phyloP scores from a whole-genome alignment of 1,284 basidiomycete species.

The Ceratorhiza oryzae-sativae region DNA sequence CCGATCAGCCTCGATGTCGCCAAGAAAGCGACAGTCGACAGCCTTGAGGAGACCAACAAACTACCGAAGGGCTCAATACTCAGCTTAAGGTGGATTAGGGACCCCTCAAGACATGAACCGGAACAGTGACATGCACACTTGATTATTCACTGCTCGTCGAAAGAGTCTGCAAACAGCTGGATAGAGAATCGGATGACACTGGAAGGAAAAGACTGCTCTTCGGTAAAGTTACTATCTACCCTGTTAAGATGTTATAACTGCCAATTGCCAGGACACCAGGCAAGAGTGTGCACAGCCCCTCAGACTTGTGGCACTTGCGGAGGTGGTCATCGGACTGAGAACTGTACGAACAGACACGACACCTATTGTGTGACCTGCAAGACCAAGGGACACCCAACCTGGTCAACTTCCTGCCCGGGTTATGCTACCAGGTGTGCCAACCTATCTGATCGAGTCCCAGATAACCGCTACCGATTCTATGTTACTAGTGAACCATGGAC shows the following conservation, averaged over 20 bases:
- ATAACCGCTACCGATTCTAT: slow-evolving; percentile 9
- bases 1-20: background rate
- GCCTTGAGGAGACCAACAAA: background rate
- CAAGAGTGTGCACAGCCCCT: background rate
- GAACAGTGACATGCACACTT: slow-evolving; percentile 7
- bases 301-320: slow-evolving; percentile 13
- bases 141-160: background rate
- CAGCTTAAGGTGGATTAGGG: background rate
- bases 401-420: background rate
- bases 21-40: background rate
- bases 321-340: background rate
- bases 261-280: slow-evolving; percentile 3
- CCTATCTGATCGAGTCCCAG: background rate
- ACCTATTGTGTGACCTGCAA: slow-evolving; percentile 11
- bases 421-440: background rate
- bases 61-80: background rate
- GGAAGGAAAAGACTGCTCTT: background rate
- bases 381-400: background rate
- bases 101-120: background rate
- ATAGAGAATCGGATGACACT: background rate
- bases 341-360: background rate
- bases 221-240: background rate
- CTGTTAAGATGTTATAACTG: slow-evolving; percentile 14
- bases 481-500: slow-evolving; percentile 3
- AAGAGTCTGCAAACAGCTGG: background rate